Evolutionary conservation across 2,329 filamentous ascomycete species (phyloP).

Genomic region (Alternaria infectoria): DNA sequence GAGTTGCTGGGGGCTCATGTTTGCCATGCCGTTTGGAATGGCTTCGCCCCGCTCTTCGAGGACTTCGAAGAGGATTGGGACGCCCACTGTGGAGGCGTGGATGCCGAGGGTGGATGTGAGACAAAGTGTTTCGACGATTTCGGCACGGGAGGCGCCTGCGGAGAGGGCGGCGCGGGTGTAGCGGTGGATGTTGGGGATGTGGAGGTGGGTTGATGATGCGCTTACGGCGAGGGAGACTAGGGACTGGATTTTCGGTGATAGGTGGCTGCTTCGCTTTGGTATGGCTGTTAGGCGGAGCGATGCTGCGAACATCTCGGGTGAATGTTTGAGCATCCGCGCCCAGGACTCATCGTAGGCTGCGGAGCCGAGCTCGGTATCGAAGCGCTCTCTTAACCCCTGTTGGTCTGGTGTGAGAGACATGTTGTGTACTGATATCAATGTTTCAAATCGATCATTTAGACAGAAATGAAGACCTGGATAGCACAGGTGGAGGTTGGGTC

Average conservation of each 20-base stretch:
- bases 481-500: neutral
- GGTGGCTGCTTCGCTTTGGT: constrained; percentile 41
- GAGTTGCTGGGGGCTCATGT: constrained; percentile 47
- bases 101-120: constrained; percentile 55
- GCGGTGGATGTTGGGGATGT: constrained; percentile 51
- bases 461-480: neutral
- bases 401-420: constrained; percentile 32
- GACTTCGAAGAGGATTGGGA: constrained; percentile 56
- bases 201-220: constrained; percentile 54
- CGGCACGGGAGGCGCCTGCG: constrained; percentile 49
- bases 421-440: neutral
- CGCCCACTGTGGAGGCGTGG: constrained; percentile 56
- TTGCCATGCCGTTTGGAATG: constrained; percentile 33
- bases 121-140: constrained; percentile 57
- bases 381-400: constrained; percentile 29
- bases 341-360: constrained; percentile 35
- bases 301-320: constrained; percentile 40
- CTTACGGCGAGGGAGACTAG: constrained; percentile 55
- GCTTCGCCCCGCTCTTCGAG: constrained; percentile 52
- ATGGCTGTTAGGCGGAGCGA: constrained; percentile 33
- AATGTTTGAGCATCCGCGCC: constrained; percentile 33
- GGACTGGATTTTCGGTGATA: constrained; percentile 51
- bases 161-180: constrained; percentile 50
- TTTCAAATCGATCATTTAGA: neutral
- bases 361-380: constrained; percentile 31